Evolutionary conservation across 129 eudicot genomes (phyloP), one percentile per base, ranked within the genome.

Genomic region (Flaveria trinervia): DNA sequence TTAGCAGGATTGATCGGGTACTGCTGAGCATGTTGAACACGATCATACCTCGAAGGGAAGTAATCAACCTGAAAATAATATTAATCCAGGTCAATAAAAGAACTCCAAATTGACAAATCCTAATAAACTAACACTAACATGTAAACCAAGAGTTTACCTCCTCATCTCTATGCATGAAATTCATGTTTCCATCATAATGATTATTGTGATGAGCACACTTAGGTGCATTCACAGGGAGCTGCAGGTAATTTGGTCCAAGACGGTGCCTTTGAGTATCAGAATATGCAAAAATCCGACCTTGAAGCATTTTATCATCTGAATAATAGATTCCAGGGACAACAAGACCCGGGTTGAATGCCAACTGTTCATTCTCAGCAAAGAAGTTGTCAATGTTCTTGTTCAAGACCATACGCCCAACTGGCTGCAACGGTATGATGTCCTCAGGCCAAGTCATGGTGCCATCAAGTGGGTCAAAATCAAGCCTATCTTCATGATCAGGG

Each of bases 241-340:
- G 94, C 72, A 88, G 74, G 72, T 88, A 88, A 67, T 91, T 91
- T 4, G 93, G 92, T 50, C 97, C 97, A 23, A 91, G 85, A 56
- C 97, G 92, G 73, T 91, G 93, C 79, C 92, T 86, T 57, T 91
- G 97, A 7, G 97, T 91, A 81, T 91, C 97, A 51, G 94, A 77
- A 62, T 91, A 91, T 4, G 94, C 84, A 70, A 91, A 91, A 48
- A 87, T 86, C 52, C 94, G 80, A 22, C 90, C 84, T 50, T 91
- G 97, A 69, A 91, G 91, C 88, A 91, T 81, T 86, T 91, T 91
- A 74, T 91, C 97, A 75, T 88, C 86, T 0, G 97, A 91, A 68
- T 86, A 91, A 72, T 88, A 86, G 18, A 91, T 80, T 5, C 97
- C 97, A 39, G 94, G 94, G 25, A 91, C 97, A 49, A 91, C 79